Evolutionary conservation across 331 rosid genomes (phyloP).

Genomic region (Quercus lobata): DNA sequence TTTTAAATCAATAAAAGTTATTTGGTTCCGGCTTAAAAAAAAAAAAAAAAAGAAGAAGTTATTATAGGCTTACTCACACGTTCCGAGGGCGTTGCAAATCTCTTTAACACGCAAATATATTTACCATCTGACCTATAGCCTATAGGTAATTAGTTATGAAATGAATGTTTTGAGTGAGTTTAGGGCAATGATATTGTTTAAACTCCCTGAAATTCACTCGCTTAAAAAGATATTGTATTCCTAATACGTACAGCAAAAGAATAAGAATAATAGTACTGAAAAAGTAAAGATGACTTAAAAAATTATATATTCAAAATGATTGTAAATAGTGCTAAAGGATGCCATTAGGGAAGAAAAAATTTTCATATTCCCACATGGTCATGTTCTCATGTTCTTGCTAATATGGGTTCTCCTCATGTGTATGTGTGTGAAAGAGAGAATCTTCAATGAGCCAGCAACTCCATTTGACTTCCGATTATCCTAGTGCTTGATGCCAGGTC

Average conservation of each 20-base stretch:
- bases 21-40: too few relatives aligned
- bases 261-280: constrained; percentile 2
- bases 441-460: constrained; percentile 19
- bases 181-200: not conserved
- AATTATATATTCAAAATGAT: not conserved
- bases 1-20: too few relatives aligned
- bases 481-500: constrained; percentile 6
- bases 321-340: constrained; percentile 15
- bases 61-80: too few relatives aligned
- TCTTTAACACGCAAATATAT: too few relatives aligned
- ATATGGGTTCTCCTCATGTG: not conserved
- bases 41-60: too few relatives aligned
- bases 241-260: not conserved
- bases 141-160: not conserved
- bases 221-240: not conserved
- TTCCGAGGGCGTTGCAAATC: too few relatives aligned
- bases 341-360: not conserved
- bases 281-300: not conserved
- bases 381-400: constrained; percentile 24
- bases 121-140: not conserved
- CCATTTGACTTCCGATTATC: constrained; percentile 24
- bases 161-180: not conserved
- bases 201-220: not conserved
- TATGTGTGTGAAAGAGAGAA: constrained; percentile 4
- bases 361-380: constrained; percentile 27